Conservation (phyloP, 1,139 yeast species). For the Cylindricascospora bacillispora region DNA sequence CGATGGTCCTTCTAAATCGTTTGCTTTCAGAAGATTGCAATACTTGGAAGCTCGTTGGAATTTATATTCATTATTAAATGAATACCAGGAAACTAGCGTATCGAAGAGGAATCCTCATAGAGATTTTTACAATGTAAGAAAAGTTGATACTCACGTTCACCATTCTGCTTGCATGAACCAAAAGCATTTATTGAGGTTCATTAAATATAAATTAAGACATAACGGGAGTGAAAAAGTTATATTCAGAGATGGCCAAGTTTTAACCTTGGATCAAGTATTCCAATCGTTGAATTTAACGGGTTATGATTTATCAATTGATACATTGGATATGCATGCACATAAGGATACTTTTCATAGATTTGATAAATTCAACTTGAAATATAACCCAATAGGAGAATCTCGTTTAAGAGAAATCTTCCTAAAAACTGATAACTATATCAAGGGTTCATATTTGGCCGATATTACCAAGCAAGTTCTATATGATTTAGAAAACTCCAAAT, state of each 20-base stretch:
- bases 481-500: conserved; percentile 87
- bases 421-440: conserved; percentile 85
- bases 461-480: conserved; percentile 85
- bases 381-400: conserved; percentile 97
- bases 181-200: conserved; percentile 85
- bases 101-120: conserved; percentile 83
- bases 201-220: conserved; percentile 77
- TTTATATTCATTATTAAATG: conserved; percentile 72
- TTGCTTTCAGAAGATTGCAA: conserved; percentile 87
- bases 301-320: conserved; percentile 88
- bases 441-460: conserved; percentile 85
- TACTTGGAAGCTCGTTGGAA: conserved; percentile 97
- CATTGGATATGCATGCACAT: conserved; percentile 98
- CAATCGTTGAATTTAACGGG: conserved; percentile 83
- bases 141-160: conserved; percentile 97
- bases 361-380: conserved; percentile 93
- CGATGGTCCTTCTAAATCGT: conserved; percentile 96
- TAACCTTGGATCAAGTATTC: conserved; percentile 79
- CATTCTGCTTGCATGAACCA: conserved; percentile 99
- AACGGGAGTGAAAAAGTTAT: conserved; percentile 82
- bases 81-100: conserved; percentile 83
- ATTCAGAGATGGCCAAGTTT: conserved; percentile 82
- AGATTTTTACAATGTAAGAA: conserved; percentile 95
- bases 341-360: conserved; percentile 95
- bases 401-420: conserved; percentile 89